A percentile compares a stretch with the other conserved stretches of the same genome.
Evolutionary conservation across 108 stramenopile species (phyloP).

Genomic region (Cyclotella sp.): DNA sequence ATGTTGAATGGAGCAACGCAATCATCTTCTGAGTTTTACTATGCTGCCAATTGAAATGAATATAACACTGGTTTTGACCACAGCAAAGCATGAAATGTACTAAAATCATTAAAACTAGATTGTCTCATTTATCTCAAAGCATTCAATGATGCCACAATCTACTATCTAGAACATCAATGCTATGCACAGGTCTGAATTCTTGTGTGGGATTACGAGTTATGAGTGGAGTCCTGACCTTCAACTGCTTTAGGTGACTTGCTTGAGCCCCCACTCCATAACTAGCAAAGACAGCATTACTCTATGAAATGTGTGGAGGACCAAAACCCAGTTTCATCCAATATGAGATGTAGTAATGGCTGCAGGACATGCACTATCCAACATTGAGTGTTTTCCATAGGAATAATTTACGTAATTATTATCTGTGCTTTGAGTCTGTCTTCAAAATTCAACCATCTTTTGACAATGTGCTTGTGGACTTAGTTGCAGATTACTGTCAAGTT

Average conservation of each 20-base stretch:
- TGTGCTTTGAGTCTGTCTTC: slow-evolving; percentile 69
- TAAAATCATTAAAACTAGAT: slow-evolving; percentile 48
- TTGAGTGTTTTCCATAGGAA: slow-evolving; percentile 24
- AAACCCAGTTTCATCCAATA: slow-evolving; percentile 19
- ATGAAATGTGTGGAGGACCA: slow-evolving; percentile 78
- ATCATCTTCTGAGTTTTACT: slow-evolving; percentile 18
- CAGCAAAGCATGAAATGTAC: slow-evolving; percentile 9
- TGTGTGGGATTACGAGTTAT: slow-evolving; percentile 49
- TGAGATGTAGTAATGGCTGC: slow-evolving; percentile 31
- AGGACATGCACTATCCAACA: slow-evolving; percentile 35
- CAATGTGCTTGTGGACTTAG: slow-evolving; percentile 48
- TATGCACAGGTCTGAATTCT: slow-evolving; percentile 49
- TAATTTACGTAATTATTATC: slow-evolving; percentile 50
- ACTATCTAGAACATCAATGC: slow-evolving; percentile 45
- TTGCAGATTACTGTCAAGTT: no score
- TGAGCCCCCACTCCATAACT: slow-evolving; percentile 47
- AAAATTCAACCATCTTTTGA: slow-evolving; percentile 79
- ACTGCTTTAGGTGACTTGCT: slow-evolving; percentile 52
- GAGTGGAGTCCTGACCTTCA: slow-evolving; percentile 36
- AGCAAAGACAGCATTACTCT: slow-evolving; percentile 53
- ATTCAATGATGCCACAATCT: slow-evolving; percentile 44
- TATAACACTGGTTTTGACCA: slow-evolving; percentile 33
- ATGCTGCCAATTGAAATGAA: slow-evolving; percentile 19
- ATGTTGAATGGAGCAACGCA: slow-evolving; percentile 27
- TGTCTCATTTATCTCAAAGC: slow-evolving; percentile 42